Evolutionary conservation across 2,329 filamentous ascomycete species (phyloP).

Genomic region (Periconia sp.): DNA sequence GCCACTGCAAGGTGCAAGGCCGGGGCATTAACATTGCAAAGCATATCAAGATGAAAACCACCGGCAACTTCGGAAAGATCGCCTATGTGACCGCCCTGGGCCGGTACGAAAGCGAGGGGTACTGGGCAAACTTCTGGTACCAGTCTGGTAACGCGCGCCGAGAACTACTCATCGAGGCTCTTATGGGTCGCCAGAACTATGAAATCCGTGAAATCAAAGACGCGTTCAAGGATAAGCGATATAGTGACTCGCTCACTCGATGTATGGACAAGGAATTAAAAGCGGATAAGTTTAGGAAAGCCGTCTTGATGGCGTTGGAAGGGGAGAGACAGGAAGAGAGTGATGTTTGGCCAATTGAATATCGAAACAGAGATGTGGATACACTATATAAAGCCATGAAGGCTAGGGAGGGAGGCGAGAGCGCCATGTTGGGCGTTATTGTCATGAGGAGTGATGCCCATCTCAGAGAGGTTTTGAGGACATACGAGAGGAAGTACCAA

Average conservation of each 20-base stretch:
- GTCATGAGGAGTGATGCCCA: conserved; percentile 81
- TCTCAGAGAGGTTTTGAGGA: conserved; percentile 76
- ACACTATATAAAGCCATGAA: conserved; percentile 73
- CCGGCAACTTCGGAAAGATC: conserved; percentile 83
- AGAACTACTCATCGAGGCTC: conserved; percentile 88
- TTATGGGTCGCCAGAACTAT: conserved; percentile 89
- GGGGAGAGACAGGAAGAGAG: conserved; percentile 83
- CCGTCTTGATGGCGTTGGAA: conserved; percentile 82
- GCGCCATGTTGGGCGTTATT: conserved; percentile 84
- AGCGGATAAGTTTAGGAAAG: conserved; percentile 94
- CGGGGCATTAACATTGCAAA: conserved; percentile 86
- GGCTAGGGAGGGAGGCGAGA: conserved; percentile 80
- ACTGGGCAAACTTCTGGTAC: conserved; percentile 99
- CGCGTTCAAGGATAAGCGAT: conserved; percentile 89
- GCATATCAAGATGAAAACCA: conserved; percentile 82
- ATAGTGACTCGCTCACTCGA: conserved; percentile 76
- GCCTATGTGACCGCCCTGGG: conserved; percentile 90
- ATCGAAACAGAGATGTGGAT: conserved; percentile 68
- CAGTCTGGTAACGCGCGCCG: conserved; percentile 83
- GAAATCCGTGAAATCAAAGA: conserved; percentile 88
- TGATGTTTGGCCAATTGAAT: conserved; percentile 66
- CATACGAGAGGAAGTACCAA: conserved; percentile 75
- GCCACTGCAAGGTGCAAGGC: conserved; percentile 80
- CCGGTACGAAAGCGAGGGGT: conserved; percentile 89
- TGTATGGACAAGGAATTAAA: conserved; percentile 94